phyloP scores from a whole-genome alignment of 768 basidiomycete genomes.

The Astraeus odoratus region DNA sequence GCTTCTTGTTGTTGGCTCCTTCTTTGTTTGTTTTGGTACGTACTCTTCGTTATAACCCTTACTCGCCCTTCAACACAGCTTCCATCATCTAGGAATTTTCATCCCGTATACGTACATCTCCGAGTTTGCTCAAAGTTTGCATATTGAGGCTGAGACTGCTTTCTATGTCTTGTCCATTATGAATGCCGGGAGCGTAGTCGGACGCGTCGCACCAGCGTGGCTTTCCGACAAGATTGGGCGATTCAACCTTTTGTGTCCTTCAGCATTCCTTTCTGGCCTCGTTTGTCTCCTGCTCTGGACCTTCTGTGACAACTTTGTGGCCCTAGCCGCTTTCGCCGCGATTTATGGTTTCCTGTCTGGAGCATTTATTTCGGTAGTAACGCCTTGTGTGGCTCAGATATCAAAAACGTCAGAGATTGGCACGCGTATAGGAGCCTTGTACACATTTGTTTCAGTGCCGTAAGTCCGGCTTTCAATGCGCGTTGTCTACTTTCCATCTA shows the following conservation, averaged over 20 bases:
- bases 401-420: slow-evolving; percentile 55
- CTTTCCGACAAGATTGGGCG: slow-evolving; percentile 59
- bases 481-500: not conserved
- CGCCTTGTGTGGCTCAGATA: slow-evolving; percentile 62
- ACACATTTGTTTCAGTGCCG: slow-evolving; percentile 62
- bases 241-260: slow-evolving; percentile 60
- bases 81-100: slow-evolving; percentile 46
- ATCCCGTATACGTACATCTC: slow-evolving; percentile 69
- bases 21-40: slow-evolving; percentile 56
- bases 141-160: slow-evolving; percentile 31
- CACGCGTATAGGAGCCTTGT: slow-evolving; percentile 55
- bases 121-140: slow-evolving; percentile 42
- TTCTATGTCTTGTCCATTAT: slow-evolving; percentile 58
- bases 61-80: slow-evolving; percentile 1
- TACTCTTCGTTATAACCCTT: slow-evolving; percentile 1
- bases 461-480: slow-evolving; percentile 35
- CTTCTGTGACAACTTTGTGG: slow-evolving; percentile 32
- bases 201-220: slow-evolving; percentile 57
- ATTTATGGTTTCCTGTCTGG: slow-evolving; percentile 62
- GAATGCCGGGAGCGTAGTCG: slow-evolving; percentile 62
- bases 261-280: slow-evolving; percentile 58
- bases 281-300: slow-evolving; percentile 54
- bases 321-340: slow-evolving; percentile 45
- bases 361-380: slow-evolving; percentile 60
- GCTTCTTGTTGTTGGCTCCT: slow-evolving; percentile 47